These are phyloP conservation scores for Arabidopsis thaliana DNA, from an alignment of 345 rosid genomes.

Conservation along the genomic window DNA sequence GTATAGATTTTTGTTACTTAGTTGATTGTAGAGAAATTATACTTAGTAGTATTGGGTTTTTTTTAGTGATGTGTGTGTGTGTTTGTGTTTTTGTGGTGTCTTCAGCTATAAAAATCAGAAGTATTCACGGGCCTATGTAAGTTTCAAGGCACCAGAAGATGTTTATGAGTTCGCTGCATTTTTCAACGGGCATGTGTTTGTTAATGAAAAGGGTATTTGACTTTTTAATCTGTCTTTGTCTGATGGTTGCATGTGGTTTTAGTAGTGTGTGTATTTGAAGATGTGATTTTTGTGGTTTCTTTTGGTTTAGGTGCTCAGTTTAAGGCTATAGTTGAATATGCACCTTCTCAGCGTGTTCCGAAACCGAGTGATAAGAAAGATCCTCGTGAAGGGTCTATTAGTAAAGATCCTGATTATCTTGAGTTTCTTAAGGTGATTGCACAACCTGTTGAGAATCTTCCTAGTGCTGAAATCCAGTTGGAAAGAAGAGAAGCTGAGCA, in stretches of 20 bases:
- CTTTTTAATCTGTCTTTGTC: background rate
- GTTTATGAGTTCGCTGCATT: conserved; percentile 70
- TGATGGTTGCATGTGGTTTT: background rate
- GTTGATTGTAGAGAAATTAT: conserved; percentile 10
- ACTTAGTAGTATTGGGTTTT: conserved; percentile 10
- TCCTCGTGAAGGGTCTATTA: conserved; percentile 73
- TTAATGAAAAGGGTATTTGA: conserved; percentile 72
- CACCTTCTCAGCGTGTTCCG: conserved; percentile 73
- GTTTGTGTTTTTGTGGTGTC: background rate
- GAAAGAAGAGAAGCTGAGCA: conserved; percentile 73
- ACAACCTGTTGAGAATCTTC: conserved; percentile 67
- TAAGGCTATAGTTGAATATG: conserved; percentile 72
- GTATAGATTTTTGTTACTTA: background rate
- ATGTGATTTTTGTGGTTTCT: conserved; percentile 31
- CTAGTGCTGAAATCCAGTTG: conserved; percentile 67
- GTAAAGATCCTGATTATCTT: conserved; percentile 67
- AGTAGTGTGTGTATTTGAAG: background rate
- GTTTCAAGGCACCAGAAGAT: conserved; percentile 67
- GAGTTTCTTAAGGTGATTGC: conserved; percentile 72
- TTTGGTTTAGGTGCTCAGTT: conserved; percentile 56
- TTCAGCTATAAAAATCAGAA: conserved; percentile 62
- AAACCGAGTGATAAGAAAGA: conserved; percentile 55
- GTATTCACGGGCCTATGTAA: conserved; percentile 64
- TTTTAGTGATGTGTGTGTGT: conserved; percentile 34
- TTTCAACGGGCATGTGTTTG: conserved; percentile 74